phyloP scores from a whole-genome alignment of 2,329 filamentous ascomycete species.

The Ambrosiella cleistominuta region DNA sequence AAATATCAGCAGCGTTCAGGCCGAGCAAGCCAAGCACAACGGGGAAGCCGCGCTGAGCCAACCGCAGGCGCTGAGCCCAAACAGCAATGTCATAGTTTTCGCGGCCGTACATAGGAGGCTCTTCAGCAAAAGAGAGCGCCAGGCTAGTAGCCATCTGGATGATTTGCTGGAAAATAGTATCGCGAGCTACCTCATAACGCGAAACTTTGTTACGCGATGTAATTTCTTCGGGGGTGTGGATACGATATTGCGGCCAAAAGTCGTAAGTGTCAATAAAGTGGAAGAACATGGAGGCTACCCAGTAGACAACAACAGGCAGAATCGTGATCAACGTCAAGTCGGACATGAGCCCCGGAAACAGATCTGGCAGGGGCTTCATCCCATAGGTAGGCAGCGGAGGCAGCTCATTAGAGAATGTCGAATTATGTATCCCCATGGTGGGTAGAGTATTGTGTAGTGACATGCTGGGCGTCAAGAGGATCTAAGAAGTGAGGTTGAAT shows the following conservation, averaged over 20 bases:
- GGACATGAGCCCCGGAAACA: conserved; percentile 54
- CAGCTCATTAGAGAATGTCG: conserved; percentile 39
- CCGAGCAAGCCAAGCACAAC: conserved; percentile 52
- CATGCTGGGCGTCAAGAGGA: background rate
- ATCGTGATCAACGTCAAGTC: conserved; percentile 66
- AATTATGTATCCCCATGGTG: conserved; percentile 34
- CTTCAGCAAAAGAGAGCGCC: conserved; percentile 53
- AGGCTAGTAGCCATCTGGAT: conserved; percentile 64
- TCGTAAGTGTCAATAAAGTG: conserved; percentile 75
- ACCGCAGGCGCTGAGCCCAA: conserved; percentile 69
- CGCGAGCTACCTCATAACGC: conserved; percentile 69
- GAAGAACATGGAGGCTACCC: conserved; percentile 70
- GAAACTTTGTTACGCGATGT: conserved; percentile 71
- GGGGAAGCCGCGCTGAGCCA: conserved; percentile 65
- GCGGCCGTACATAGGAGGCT: conserved; percentile 54
- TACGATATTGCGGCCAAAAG: conserved; percentile 73
- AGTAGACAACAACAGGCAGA: conserved; percentile 71
- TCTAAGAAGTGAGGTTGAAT: background rate
- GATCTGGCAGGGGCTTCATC: conserved; percentile 48
- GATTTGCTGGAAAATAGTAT: conserved; percentile 81
- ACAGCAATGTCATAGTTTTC: conserved; percentile 75
- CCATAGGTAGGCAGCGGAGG: conserved; percentile 77
- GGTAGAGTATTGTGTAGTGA: background rate
- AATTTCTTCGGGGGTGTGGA: conserved; percentile 90
- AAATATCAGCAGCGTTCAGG: conserved; percentile 56